phyloP scores from a whole-genome alignment of 2,329 filamentous ascomycete genomes.

The Diaporthe australafricana region DNA sequence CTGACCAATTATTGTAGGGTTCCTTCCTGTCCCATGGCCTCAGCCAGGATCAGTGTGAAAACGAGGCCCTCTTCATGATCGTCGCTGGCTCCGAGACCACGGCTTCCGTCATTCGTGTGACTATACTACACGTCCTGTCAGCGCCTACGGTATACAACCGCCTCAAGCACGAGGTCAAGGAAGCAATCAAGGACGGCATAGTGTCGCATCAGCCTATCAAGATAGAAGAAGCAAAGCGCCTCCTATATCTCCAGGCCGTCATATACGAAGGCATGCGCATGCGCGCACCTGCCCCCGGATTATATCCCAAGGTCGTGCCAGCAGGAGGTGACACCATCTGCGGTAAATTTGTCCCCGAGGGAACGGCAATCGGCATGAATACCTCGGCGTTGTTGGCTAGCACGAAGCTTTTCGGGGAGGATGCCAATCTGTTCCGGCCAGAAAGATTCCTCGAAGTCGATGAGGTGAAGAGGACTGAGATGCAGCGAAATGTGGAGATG shows the following conservation, averaged over 20 bases:
- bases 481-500: conserved; percentile 49
- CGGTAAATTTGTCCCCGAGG: conserved; percentile 46
- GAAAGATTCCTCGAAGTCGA: conserved; percentile 68
- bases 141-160: conserved; percentile 31
- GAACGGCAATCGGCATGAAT: conserved; percentile 41
- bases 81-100: conserved; percentile 64
- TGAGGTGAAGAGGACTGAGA: conserved; percentile 43
- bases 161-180: conserved; percentile 38
- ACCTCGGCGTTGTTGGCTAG: conserved; percentile 33
- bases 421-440: conserved; percentile 69
- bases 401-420: conserved; percentile 52
- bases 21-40: conserved; percentile 60
- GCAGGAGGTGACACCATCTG: conserved; percentile 44
- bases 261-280: conserved; percentile 43
- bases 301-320: conserved; percentile 42
- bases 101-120: conserved; percentile 58
- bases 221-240: conserved; percentile 33
- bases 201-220: conserved; percentile 35
- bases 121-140: conserved; percentile 40
- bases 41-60: conserved; percentile 54
- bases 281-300: conserved; percentile 39
- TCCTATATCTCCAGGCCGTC: conserved; percentile 42
- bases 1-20: conserved; percentile 38
- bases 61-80: conserved; percentile 44
- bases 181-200: conserved; percentile 28